phyloP scores from a whole-genome alignment of 371 early-diverging fungal species.

The Phascolomyces articulosus region DNA sequence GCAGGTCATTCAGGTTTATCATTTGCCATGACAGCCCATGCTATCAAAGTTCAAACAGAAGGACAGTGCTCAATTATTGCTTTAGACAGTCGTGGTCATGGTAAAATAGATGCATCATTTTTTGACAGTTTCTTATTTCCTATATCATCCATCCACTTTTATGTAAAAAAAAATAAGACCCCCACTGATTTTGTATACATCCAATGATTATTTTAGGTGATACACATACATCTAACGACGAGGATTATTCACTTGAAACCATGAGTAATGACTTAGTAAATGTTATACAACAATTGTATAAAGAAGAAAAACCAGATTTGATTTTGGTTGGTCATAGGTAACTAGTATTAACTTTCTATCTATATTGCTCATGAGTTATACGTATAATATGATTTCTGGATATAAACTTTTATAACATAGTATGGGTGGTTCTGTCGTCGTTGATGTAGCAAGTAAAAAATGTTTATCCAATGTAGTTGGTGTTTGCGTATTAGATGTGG shows the following conservation, averaged over 20 bases:
- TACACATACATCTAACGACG: constrained; percentile 52
- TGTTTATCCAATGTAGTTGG: constrained; percentile 68
- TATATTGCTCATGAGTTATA: background rate
- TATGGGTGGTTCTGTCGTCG: constrained; percentile 91
- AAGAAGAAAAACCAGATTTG: constrained; percentile 51
- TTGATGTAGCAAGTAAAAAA: constrained; percentile 65
- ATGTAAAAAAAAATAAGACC: too few species aligned
- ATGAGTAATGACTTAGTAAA: constrained; percentile 63
- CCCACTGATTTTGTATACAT: too few species aligned
- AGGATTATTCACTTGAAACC: constrained; percentile 60
- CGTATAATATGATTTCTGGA: background rate
- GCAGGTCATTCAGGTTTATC: constrained; percentile 84
- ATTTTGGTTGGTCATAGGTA: constrained; percentile 85
- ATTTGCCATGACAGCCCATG: constrained; percentile 70
- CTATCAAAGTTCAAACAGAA: constrained; percentile 45
- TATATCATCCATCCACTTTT: background rate
- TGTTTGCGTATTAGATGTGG: constrained; percentile 85
- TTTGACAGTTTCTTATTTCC: background rate
- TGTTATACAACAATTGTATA: constrained; percentile 44
- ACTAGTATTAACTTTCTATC: background rate
- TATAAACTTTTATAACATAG: constrained; percentile 41
- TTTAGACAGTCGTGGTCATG: constrained; percentile 86
- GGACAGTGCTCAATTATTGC: constrained; percentile 61
- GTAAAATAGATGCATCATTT: constrained; percentile 35
- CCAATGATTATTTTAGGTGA: too few species aligned